Evolutionary conservation across 1,139 yeast species (phyloP).

Genomic region (Yamadazyma conglobata): DNA sequence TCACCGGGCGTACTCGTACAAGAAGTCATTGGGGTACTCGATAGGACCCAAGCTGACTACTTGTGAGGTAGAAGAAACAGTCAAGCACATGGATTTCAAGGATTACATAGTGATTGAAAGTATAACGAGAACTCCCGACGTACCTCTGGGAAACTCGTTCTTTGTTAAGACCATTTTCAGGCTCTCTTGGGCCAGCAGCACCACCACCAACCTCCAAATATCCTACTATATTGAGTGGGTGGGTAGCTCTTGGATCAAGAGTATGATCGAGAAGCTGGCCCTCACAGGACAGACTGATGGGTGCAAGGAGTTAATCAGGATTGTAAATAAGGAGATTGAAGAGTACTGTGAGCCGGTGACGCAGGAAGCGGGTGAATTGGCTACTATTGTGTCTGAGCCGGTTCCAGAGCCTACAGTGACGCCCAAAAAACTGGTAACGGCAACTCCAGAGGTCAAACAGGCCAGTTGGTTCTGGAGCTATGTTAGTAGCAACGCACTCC

Average conservation of each 20-base stretch:
- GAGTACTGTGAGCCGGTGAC: background rate
- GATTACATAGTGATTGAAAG: conserved; percentile 35
- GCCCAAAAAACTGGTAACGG: background rate
- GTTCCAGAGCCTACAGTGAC: background rate
- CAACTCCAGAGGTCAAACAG: background rate
- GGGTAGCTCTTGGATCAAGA: conserved; percentile 55
- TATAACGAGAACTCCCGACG: conserved; percentile 52
- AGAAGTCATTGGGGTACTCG: conserved; percentile 47
- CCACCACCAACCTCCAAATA: conserved; percentile 38
- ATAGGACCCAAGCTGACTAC: conserved; percentile 58
- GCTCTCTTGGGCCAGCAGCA: conserved; percentile 45
- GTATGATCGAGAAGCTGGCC: conserved; percentile 51
- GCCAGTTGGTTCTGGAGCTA: too few relatives aligned
- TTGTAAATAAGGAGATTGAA: conserved; percentile 25
- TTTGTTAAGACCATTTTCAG: conserved; percentile 48
- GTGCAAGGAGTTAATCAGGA: conserved; percentile 29
- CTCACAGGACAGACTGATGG: conserved; percentile 45
- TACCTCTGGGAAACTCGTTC: conserved; percentile 57
- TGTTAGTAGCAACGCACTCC: too few relatives aligned
- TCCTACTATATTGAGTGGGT: conserved; percentile 52
- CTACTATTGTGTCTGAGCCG: background rate
- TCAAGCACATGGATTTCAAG: conserved; percentile 39
- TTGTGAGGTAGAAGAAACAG: conserved; percentile 46
- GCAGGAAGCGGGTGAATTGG: background rate
- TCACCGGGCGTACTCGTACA: conserved; percentile 40